phyloP scores from a whole-genome alignment of 495 filamentous ascomycete genomes.

The Penicillium paradoxum region DNA sequence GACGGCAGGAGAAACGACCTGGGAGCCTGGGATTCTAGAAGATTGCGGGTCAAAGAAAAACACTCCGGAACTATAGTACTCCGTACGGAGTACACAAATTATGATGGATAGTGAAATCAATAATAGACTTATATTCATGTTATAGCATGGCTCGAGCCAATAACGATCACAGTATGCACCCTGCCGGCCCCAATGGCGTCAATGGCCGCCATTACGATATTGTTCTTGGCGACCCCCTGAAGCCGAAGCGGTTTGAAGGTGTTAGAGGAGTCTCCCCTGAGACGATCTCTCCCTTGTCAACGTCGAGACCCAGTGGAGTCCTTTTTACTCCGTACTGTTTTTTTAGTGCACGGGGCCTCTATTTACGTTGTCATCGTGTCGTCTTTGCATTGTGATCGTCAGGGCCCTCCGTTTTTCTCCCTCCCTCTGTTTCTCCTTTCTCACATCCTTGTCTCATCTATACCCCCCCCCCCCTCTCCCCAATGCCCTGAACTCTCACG shows the following conservation, averaged over 20 bases:
- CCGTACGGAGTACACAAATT: too few species aligned
- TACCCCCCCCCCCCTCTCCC: neutral
- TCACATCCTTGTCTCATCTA: constrained; percentile 11
- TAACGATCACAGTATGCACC: neutral
- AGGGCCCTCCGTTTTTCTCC: constrained; percentile 23
- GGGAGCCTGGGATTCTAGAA: constrained; percentile 8
- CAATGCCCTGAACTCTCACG: neutral
- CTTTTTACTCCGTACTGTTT: neutral
- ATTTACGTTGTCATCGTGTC: constrained; percentile 7
- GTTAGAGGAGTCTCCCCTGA: constrained; percentile 1
- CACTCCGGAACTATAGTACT: neutral
- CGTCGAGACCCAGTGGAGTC: constrained; percentile 1
- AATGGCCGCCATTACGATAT: neutral
- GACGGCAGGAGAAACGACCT: neutral
- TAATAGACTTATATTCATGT: neutral
- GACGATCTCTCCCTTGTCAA: constrained; percentile 5
- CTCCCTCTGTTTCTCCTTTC: constrained; percentile 16
- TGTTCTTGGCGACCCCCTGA: constrained; percentile 19
- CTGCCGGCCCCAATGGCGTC: neutral
- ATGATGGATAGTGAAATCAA: neutral
- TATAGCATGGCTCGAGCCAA: neutral
- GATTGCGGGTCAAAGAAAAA: constrained; percentile 8
- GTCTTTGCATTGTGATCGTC: constrained; percentile 26
- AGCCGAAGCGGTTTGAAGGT: neutral
- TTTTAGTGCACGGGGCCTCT: constrained; percentile 20